These are phyloP conservation scores for Plantago coronopus DNA, from an alignment of 305 asterid species.

Conservation along the genomic window DNA sequence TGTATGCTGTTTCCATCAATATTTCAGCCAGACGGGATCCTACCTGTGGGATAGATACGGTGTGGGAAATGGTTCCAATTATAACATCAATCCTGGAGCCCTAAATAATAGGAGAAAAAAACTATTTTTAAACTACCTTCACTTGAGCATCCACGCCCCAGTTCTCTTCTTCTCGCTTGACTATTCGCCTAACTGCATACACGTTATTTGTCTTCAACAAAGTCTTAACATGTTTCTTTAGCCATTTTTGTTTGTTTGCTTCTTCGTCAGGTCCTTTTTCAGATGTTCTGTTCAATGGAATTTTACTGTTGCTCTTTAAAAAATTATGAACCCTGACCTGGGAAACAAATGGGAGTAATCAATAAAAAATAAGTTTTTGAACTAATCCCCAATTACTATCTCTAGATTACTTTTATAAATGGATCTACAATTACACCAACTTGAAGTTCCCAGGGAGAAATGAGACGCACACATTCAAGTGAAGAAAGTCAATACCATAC, in stretches of 20 bases:
- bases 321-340: slow-evolving; percentile 84
- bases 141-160: slow-evolving; percentile 91
- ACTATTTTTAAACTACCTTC: slow-evolving; percentile 45
- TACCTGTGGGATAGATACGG: slow-evolving; percentile 49
- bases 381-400: background rate
- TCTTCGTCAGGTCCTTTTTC: slow-evolving; percentile 50
- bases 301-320: slow-evolving; percentile 71
- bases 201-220: slow-evolving; percentile 77
- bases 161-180: slow-evolving; percentile 61
- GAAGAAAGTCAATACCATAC: no score
- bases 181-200: slow-evolving; percentile 62
- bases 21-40: slow-evolving; percentile 88
- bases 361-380: slow-evolving; percentile 15
- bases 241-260: slow-evolving; percentile 47
- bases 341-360: slow-evolving; percentile 23
- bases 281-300: slow-evolving; percentile 46
- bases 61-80: slow-evolving; percentile 13
- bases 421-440: no score
- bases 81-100: slow-evolving; percentile 16
- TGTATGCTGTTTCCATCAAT: slow-evolving; percentile 76
- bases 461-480: no score
- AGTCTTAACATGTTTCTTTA: slow-evolving; percentile 58
- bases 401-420: no score
- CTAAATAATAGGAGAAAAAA: slow-evolving; percentile 3
- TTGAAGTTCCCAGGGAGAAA: no score